Conservation (phyloP, 2,329 filamentous ascomycete genomes). For the Colletotrichum tropicale region DNA sequence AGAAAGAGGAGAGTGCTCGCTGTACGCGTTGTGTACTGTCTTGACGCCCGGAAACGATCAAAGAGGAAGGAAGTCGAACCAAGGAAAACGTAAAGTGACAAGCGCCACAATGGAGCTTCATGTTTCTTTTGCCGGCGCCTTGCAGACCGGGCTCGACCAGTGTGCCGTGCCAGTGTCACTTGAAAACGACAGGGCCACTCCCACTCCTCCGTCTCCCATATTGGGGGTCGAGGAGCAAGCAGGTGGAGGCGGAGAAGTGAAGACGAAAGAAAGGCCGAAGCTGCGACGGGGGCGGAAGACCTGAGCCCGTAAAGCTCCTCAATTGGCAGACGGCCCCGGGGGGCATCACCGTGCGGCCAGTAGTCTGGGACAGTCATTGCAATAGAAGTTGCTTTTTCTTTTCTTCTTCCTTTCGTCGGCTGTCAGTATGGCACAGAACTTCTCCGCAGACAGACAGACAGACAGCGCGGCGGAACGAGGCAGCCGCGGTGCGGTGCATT, state of each 20-base stretch:
- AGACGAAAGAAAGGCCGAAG: neutral
- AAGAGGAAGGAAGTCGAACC: neutral
- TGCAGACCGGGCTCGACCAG: neutral
- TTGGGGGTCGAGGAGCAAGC: neutral
- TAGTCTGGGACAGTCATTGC: neutral
- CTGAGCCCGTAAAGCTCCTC: neutral
- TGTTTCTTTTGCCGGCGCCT: conserved; percentile 15
- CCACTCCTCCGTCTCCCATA: neutral
- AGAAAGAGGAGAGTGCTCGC: neutral
- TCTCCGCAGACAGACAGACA: neutral
- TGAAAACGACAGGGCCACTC: neutral
- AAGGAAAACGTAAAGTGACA: neutral
- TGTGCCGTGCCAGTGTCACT: neutral
- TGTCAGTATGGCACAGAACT: neutral
- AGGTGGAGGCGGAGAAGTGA: neutral
- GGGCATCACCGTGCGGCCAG: neutral
- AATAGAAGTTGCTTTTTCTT: neutral
- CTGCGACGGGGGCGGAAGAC: neutral
- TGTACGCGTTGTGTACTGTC: neutral
- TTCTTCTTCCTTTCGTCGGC: neutral
- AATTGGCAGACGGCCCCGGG: neutral
- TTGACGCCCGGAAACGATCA: neutral
- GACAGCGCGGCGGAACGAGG: neutral
- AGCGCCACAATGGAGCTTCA: conserved; percentile 5
- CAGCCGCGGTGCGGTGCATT: neutral